These are phyloP conservation scores for Dichotomocladium elegans DNA, from an alignment of 371 early-diverging fungal genomes.

Conservation along the genomic window DNA sequence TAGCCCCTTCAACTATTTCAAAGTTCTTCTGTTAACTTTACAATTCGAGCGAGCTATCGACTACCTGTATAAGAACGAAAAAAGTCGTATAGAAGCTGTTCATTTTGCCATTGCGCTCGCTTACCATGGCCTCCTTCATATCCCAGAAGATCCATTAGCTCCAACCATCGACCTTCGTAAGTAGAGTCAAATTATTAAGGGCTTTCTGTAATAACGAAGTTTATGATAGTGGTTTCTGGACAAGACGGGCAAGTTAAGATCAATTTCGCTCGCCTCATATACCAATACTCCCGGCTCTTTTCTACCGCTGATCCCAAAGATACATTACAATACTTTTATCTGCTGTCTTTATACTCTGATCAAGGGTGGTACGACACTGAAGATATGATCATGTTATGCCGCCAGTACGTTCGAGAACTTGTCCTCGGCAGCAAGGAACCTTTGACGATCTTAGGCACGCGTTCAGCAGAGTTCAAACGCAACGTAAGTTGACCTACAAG, in stretches of 20 bases:
- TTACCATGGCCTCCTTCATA: slow-evolving; percentile 72
- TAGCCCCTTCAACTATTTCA: slow-evolving; percentile 77
- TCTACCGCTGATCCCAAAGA: slow-evolving; percentile 48
- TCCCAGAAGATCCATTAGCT: slow-evolving; percentile 46
- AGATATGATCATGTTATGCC: slow-evolving; percentile 36
- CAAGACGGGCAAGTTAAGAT: slow-evolving; percentile 29
- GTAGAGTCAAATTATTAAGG: slow-evolving; percentile 1
- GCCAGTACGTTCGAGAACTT: slow-evolving; percentile 38
- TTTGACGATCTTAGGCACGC: slow-evolving; percentile 53
- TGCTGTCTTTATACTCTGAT: slow-evolving; percentile 54
- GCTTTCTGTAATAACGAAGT: not conserved
- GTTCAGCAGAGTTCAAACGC: slow-evolving; percentile 37
- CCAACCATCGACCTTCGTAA: slow-evolving; percentile 31
- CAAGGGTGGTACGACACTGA: slow-evolving; percentile 22
- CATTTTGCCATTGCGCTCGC: slow-evolving; percentile 86
- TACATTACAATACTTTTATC: slow-evolving; percentile 63
- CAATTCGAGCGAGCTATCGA: slow-evolving; percentile 88
- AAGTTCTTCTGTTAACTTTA: slow-evolving; percentile 74
- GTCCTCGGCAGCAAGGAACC: slow-evolving; percentile 49
- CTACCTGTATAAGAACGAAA: slow-evolving; percentile 58
- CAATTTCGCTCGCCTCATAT: slow-evolving; percentile 61
- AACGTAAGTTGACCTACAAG: not conserved
- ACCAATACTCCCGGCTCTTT: slow-evolving; percentile 51
- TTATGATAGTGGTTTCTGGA: slow-evolving; percentile 23
- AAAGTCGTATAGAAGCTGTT: slow-evolving; percentile 75